These are phyloP conservation scores for Penicillium italicum DNA, from an alignment of 2,329 filamentous ascomycete genomes.

Conservation along the genomic window DNA sequence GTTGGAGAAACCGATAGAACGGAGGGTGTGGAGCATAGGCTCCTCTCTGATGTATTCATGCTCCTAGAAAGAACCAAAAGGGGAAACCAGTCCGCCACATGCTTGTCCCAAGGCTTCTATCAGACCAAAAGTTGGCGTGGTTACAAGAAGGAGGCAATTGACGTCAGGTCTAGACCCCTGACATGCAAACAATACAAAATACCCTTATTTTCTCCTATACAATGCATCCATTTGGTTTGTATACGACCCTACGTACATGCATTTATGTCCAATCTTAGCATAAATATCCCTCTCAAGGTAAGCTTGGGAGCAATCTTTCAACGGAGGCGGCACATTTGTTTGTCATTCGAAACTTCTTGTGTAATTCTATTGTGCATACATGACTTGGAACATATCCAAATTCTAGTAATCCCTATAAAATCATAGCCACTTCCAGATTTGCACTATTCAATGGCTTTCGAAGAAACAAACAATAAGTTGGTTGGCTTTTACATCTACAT, in stretches of 20 bases:
- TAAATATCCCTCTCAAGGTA: not conserved
- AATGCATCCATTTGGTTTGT: not conserved
- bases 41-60: conserved; percentile 1
- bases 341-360: not conserved
- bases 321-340: not conserved
- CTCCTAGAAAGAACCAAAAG: conserved; percentile 5
- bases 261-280: not conserved
- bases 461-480: not conserved
- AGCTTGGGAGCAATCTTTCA: not conserved
- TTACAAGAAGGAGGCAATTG: conserved; percentile 11
- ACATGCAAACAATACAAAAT: conserved; percentile 11
- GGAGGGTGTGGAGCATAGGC: conserved; percentile 10
- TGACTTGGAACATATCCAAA: not conserved
- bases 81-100: conserved; percentile 10
- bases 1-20: conserved; percentile 8
- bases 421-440: not conserved
- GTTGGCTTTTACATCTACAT: not conserved
- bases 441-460: not conserved
- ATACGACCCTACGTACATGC: not conserved
- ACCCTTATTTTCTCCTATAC: too few relatives aligned
- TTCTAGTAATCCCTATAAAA: not conserved
- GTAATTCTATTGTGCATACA: not conserved
- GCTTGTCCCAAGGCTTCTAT: conserved; percentile 6
- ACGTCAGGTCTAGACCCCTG: conserved; percentile 12
- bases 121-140: conserved; percentile 7